Evolutionary conservation across 306 rosid species (phyloP).

Genomic region (Acacia confusa): DNA sequence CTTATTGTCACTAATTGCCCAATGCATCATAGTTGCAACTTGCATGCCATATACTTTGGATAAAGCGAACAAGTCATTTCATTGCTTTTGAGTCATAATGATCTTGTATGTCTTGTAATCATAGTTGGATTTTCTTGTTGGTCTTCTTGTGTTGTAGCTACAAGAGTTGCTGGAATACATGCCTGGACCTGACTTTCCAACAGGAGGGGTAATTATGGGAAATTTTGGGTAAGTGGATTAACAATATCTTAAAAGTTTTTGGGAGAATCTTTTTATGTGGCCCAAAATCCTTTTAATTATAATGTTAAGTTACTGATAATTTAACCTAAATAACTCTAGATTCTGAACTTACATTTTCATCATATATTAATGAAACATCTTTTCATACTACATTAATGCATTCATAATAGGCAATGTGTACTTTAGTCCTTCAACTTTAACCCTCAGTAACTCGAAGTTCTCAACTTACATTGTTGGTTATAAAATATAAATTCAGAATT

Average conservation of each 20-base stretch:
- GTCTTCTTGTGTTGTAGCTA: constrained; percentile 52
- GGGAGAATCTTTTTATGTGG: not conserved
- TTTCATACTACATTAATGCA: not conserved
- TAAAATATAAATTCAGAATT: constrained; percentile 2
- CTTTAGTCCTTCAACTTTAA: not conserved
- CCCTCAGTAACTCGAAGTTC: too few relatives aligned
- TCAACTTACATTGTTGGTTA: not conserved
- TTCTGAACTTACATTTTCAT: not conserved
- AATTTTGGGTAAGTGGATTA: constrained; percentile 72
- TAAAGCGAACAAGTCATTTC: not conserved
- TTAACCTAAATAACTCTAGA: not conserved
- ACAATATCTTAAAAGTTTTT: not conserved
- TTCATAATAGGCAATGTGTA: not conserved
- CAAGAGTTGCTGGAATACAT: constrained; percentile 98
- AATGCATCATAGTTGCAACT: not conserved
- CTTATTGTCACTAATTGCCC: not conserved
- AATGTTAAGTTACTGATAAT: not conserved
- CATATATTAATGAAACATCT: not conserved
- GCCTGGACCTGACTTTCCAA: constrained; percentile 99
- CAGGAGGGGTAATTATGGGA: constrained; percentile 99
- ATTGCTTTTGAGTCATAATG: constrained; percentile 9
- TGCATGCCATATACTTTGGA: not conserved
- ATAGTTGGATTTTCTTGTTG: constrained; percentile 12
- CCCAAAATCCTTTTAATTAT: not conserved
- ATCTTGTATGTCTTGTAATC: not conserved